A percentile compares a stretch with the other conserved stretches of the same genome.
Conservation (phyloP, 2,329 filamentous ascomycete species). For the Colletotrichum cereale region DNA sequence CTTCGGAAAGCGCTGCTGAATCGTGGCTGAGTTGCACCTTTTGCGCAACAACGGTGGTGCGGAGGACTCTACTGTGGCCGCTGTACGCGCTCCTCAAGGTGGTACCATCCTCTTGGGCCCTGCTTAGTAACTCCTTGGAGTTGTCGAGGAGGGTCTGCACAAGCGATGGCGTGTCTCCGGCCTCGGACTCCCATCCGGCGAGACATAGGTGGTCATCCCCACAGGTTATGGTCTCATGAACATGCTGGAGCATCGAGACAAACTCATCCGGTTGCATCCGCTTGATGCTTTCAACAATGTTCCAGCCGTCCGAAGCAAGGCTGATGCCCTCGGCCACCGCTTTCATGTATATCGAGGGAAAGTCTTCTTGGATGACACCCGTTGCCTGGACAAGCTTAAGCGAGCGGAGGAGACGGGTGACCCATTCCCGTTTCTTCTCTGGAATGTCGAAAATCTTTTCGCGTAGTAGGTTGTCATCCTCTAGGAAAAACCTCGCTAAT, state of each 20-base stretch:
- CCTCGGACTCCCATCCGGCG: conserved; percentile 49
- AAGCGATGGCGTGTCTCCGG: conserved; percentile 47
- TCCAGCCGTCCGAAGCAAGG: conserved; percentile 62
- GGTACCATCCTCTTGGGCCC: conserved; percentile 58
- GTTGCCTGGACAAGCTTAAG: conserved; percentile 60
- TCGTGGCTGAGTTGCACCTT: conserved; percentile 85
- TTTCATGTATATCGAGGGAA: conserved; percentile 71
- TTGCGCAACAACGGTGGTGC: conserved; percentile 84
- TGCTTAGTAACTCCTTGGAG: conserved; percentile 60
- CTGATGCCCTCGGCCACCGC: conserved; percentile 69
- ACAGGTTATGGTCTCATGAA: conserved; percentile 53
- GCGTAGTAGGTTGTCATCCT: conserved; percentile 70
- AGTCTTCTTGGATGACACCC: conserved; percentile 54
- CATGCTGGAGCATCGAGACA: conserved; percentile 54
- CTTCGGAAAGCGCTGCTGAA: conserved; percentile 75
- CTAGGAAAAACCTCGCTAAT: conserved; percentile 66
- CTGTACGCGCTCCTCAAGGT: conserved; percentile 81
- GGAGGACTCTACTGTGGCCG: conserved; percentile 75
- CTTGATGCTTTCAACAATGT: conserved; percentile 69
- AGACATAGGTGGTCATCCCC: conserved; percentile 56
- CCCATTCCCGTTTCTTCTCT: conserved; percentile 50
- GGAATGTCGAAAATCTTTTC: conserved; percentile 52
- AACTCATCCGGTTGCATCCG: conserved; percentile 68
- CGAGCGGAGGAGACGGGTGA: conserved; percentile 61
- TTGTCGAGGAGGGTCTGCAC: conserved; percentile 59